These are phyloP conservation scores for Rhodotorula mucilaginosa DNA, from an alignment of 1,284 basidiomycete species.

Conservation along the genomic window DNA sequence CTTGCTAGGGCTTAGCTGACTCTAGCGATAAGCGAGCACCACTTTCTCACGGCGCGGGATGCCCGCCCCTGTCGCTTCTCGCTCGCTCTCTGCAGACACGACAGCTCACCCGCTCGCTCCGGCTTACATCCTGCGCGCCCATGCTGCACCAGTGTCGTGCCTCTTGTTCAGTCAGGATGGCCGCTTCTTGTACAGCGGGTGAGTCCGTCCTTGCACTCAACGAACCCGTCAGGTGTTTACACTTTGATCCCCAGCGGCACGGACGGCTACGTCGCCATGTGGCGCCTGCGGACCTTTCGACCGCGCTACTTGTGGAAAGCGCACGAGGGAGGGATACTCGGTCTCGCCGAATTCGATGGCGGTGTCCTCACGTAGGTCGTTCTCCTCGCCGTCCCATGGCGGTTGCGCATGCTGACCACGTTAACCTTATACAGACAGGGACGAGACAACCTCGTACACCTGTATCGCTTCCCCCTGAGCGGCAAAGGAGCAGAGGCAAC, in stretches of 20 bases:
- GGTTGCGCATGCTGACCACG: neutral
- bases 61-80: neutral
- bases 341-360: conserved; percentile 18
- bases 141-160: conserved; percentile 33
- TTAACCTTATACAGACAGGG: conserved; percentile 30
- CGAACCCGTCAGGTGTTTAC: neutral
- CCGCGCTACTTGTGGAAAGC: conserved; percentile 32
- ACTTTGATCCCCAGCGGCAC: conserved; percentile 29
- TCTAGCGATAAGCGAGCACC: neutral
- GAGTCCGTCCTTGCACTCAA: neutral
- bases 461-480: conserved; percentile 15
- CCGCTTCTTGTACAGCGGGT: conserved; percentile 31
- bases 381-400: neutral
- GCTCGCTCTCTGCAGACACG: no score
- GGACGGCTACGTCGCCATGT: conserved; percentile 38
- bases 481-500: fast-evolving
- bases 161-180: conserved; percentile 23
- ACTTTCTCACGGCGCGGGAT: no score
- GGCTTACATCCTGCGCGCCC: conserved; percentile 38
- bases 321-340: conserved; percentile 38
- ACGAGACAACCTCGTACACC: conserved; percentile 38
- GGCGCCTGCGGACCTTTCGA: conserved; percentile 38
- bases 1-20: neutral
- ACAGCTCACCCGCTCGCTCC: conserved; percentile 9
- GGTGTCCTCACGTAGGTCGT: conserved; percentile 40